Conservation (phyloP, 192 early-diverging fungal genomes). For the Linnemannia elongata region DNA sequence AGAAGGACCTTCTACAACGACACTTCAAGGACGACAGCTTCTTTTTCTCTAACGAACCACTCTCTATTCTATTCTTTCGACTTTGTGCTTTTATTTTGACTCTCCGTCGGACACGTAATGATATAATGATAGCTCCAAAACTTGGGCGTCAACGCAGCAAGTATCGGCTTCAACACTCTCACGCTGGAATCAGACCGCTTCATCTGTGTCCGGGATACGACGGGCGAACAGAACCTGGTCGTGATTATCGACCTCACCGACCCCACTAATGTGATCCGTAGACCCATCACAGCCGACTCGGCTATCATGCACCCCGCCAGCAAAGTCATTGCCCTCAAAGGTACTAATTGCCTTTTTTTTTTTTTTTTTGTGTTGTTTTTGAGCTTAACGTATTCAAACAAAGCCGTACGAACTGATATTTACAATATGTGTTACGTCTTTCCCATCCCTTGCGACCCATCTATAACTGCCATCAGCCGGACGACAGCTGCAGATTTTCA, state of each 20-base stretch:
- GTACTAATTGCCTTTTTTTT: constrained; percentile 56
- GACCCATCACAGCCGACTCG: constrained; percentile 97
- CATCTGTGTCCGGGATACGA: constrained; percentile 93
- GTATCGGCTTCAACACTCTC: constrained; percentile 97
- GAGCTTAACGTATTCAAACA: neutral
- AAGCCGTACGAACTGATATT: neutral
- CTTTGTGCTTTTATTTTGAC: neutral
- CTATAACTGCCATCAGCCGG: constrained; percentile 67
- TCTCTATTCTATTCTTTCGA: constrained; percentile 10
- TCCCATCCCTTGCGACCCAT: neutral
- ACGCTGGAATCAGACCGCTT: constrained; percentile 99
- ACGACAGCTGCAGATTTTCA: constrained; percentile 96
- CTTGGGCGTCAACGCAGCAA: constrained; percentile 90
- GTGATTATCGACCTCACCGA: constrained; percentile 96
- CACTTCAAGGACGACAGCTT: neutral
- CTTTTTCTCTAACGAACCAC: neutral
- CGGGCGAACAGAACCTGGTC: constrained; percentile 83
- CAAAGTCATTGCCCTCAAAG: constrained; percentile 97
- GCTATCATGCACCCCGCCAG: constrained; percentile 97
- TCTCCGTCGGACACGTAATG: constrained; percentile 4
- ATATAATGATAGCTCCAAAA: constrained; percentile 79
- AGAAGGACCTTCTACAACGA: neutral
- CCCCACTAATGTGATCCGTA: constrained; percentile 82
- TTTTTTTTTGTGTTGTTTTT: neutral
- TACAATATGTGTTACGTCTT: neutral